These are phyloP conservation scores for Alternaria metachromatica DNA, from an alignment of 2,329 filamentous ascomycete genomes.

Conservation along the genomic window DNA sequence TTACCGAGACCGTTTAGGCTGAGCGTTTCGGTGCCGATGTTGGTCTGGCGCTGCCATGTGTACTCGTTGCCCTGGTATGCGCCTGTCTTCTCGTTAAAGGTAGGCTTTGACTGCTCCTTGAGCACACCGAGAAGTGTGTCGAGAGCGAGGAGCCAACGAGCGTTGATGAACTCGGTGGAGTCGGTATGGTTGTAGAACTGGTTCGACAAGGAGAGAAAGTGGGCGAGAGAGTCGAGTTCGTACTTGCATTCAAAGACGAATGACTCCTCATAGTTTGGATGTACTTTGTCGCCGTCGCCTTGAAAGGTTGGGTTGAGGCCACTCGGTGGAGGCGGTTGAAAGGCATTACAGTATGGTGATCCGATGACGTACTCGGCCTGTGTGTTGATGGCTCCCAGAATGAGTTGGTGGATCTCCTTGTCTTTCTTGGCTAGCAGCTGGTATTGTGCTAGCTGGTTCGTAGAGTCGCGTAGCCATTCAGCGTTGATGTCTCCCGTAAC, in stretches of 20 bases:
- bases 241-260: constrained; percentile 99
- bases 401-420: constrained; percentile 75
- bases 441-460: constrained; percentile 92
- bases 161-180: constrained; percentile 78
- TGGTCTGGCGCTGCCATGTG: constrained; percentile 83
- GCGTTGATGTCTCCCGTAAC: constrained; percentile 94
- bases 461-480: constrained; percentile 90
- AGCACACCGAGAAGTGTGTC: constrained; percentile 76
- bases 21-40: constrained; percentile 87
- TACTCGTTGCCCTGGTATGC: constrained; percentile 76
- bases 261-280: constrained; percentile 82
- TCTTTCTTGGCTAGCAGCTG: constrained; percentile 85
- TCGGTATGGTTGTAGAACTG: constrained; percentile 83
- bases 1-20: constrained; percentile 86
- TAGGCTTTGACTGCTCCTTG: constrained; percentile 78
- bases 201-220: constrained; percentile 85
- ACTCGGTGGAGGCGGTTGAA: constrained; percentile 89
- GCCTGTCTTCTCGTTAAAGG: constrained; percentile 74
- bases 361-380: constrained; percentile 94
- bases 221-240: constrained; percentile 92
- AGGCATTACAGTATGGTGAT: constrained; percentile 97
- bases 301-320: constrained; percentile 74
- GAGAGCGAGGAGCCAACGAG: constrained; percentile 80
- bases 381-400: constrained; percentile 93
- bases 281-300: constrained; percentile 82